Conservation (phyloP, 305 asterid species). For the Solanum hybrid region DNA sequence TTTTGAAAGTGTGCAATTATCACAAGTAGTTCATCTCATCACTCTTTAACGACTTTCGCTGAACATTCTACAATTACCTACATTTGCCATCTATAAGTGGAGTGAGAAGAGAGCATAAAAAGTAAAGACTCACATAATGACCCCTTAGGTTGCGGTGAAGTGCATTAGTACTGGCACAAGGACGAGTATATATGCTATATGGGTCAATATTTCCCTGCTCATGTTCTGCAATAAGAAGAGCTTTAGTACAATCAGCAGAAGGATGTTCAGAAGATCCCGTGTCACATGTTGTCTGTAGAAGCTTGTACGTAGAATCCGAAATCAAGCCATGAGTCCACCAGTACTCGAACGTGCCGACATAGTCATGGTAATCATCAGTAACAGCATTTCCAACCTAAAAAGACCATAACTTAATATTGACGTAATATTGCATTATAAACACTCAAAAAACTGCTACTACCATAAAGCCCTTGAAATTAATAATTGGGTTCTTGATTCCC, state of each 20-base stretch:
- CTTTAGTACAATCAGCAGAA: slow-evolving; percentile 45
- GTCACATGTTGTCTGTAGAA: slow-evolving; percentile 45
- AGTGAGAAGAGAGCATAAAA: background rate
- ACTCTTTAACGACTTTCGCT: background rate
- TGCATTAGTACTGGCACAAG: slow-evolving; percentile 54
- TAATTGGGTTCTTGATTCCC: slow-evolving; percentile 62
- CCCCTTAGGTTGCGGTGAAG: slow-evolving; percentile 54
- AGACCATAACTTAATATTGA: background rate
- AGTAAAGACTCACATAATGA: slow-evolving; percentile 56
- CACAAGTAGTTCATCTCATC: background rate
- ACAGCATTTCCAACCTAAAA: slow-evolving; percentile 95
- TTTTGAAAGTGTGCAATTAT: background rate
- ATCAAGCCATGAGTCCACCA: slow-evolving; percentile 99
- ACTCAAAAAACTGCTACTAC: slow-evolving; percentile 24
- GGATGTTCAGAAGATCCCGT: slow-evolving; percentile 79
- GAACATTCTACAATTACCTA: background rate
- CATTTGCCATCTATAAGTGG: background rate
- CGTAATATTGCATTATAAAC: background rate
- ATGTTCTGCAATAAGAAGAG: slow-evolving; percentile 40
- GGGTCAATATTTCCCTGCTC: slow-evolving; percentile 87
- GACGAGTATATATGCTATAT: slow-evolving; percentile 74
- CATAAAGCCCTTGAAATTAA: slow-evolving; percentile 91
- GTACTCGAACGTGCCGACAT: slow-evolving; percentile 85
- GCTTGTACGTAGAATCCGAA: slow-evolving; percentile 80
- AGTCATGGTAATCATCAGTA: slow-evolving; percentile 79